Conservation (phyloP, 2,329 filamentous ascomycete species). For the Basipetospora chlamydospora region DNA sequence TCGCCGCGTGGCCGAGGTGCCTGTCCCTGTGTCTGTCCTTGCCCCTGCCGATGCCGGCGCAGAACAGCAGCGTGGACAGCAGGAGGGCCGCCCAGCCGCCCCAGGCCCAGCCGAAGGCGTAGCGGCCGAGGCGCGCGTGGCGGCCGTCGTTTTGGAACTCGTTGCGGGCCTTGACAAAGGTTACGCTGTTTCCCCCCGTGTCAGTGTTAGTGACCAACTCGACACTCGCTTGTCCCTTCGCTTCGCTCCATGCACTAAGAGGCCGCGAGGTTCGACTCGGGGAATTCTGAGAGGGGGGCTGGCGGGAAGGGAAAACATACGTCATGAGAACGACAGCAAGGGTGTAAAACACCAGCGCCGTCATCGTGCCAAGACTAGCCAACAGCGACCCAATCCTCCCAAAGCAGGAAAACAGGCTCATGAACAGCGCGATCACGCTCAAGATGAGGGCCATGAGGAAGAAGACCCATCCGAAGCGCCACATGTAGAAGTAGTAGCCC, state of each 20-base stretch:
- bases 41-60: conserved; percentile 40
- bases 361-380: conserved; percentile 38
- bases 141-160: conserved; percentile 43
- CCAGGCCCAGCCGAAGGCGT: conserved; percentile 69
- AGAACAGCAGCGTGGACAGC: conserved; percentile 54
- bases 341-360: conserved; percentile 56
- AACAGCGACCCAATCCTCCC: conserved; percentile 57
- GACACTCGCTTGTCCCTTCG: too few species aligned
- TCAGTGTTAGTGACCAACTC: too few species aligned
- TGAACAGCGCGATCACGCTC: conserved; percentile 50
- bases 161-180: conserved; percentile 56
- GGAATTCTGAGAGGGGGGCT: background rate
- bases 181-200: conserved; percentile 26
- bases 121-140: conserved; percentile 45
- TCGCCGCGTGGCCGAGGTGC: too few species aligned
- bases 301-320: conserved; percentile 28
- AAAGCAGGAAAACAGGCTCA: conserved; percentile 54
- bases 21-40: too few species aligned
- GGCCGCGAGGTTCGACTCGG: too few species aligned
- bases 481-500: conserved; percentile 61
- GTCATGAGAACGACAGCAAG: conserved; percentile 61
- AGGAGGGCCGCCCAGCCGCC: conserved; percentile 51
- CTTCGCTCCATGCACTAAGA: too few species aligned
- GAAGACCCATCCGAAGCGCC: conserved; percentile 87
- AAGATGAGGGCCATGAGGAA: conserved; percentile 78